Evolutionary conservation across 345 rosid genomes (phyloP), one percentile per base, ranked within the genome.

Genomic region (Gossypium anomalum): DNA sequence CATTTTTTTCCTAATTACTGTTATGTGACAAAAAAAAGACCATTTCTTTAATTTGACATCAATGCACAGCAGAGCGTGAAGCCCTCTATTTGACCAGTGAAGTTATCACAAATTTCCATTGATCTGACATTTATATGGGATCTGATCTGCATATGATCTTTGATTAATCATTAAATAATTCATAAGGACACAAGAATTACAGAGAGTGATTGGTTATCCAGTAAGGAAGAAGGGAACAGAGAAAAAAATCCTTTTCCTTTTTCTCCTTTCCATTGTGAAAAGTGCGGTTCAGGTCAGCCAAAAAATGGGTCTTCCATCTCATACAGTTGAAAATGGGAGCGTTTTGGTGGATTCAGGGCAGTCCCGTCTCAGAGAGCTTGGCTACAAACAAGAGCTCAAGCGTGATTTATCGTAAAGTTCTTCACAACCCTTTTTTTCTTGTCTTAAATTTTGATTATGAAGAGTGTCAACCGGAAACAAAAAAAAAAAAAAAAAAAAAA

Each of bases 361-460:
- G 74, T 71, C 85, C 67, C 92, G 98, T 52, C 93, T 91, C 75
- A 84, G 76, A 61, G 90, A 94, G 85, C 95, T 94, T 60, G 98
- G 98, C 49, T 94, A 94, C 90, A 94, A 92, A 82, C 98, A 94
- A 81, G 98, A 94, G 63, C 98, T 94, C 72, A 92, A 92, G 86
- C 98, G 97, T 45, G 93, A 92, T 66, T 92, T 94, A 82, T 94
- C 95, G 97, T 92, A 85, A 84, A 78, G 25, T 63, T 48, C 69
- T 83, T 78, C 43, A 61, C 51, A 25, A 34, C 68, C 78, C 61
- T 38, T 51, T 38, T 17, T 64, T 1, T 62, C 51, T 15, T 58
- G 16, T 6, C 16, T 53, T 27, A 14, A 1, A 34, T 34, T 20
- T 44, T 41, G 71, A 49, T 17, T 60, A 60, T 70, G 13, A 34